Conservation (phyloP, 1,139 yeast species). For the Pichia sp. region DNA sequence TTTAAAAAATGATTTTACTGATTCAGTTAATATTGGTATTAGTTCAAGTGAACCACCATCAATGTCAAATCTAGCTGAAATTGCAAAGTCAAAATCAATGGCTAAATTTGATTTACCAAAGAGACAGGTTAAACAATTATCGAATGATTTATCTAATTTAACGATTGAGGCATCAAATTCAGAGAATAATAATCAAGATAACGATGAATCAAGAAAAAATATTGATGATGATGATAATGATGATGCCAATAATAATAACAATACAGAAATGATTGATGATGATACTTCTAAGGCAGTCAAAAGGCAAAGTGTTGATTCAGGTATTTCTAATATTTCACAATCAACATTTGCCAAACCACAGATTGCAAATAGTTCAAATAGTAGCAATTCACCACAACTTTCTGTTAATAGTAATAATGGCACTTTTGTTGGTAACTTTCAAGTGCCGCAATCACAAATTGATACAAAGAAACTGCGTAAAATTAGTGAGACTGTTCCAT, state of each 20-base stretch:
- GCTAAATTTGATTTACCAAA: slow-evolving; percentile 22
- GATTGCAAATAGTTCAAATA: slow-evolving; percentile 6
- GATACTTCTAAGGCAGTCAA: slow-evolving; percentile 3
- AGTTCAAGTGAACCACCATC: slow-evolving; percentile 40
- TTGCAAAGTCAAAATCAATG: slow-evolving; percentile 37
- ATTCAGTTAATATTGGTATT: slow-evolving; percentile 6
- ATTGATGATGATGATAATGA: slow-evolving; percentile 10
- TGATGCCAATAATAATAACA: slow-evolving; percentile 12
- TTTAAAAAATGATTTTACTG: slow-evolving; percentile 22
- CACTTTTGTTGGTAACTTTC: slow-evolving; percentile 12
- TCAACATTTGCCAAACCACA: slow-evolving; percentile 52
- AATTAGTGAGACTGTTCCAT: slow-evolving; percentile 77
- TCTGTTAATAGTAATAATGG: slow-evolving; percentile 9
- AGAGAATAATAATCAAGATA: too few relatives aligned
- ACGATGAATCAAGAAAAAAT: too few relatives aligned
- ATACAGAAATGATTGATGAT: slow-evolving; percentile 2
- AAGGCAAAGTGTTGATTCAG: slow-evolving; percentile 26
- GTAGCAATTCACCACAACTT: slow-evolving; percentile 32
- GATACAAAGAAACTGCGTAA: slow-evolving; percentile 67
- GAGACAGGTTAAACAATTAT: slow-evolving; percentile 3
- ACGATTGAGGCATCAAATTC: slow-evolving; percentile 27
- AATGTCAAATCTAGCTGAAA: slow-evolving; percentile 57
- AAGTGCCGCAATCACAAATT: slow-evolving; percentile 30
- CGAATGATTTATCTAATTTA: slow-evolving; percentile 4
- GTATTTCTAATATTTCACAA: slow-evolving; percentile 36